A percentile compares a stretch with the other conserved stretches of the same genome.
Conservation (phyloP, 148 eudicot species). For the Pouteria glomerata region DNA sequence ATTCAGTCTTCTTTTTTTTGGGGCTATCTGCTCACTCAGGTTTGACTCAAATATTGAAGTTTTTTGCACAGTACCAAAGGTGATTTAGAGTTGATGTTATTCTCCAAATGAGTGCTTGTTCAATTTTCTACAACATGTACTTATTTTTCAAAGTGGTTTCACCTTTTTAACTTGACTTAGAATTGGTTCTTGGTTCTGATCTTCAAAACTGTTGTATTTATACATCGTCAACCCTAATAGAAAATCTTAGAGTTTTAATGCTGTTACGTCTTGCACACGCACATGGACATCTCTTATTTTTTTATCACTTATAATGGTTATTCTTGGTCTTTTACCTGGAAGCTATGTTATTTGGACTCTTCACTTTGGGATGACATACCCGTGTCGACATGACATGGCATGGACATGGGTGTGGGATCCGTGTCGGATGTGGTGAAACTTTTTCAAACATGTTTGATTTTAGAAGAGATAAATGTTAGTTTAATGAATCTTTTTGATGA, state of each 20-base stretch:
- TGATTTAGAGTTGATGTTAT: background rate
- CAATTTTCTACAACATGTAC: background rate
- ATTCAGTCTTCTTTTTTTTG: slow-evolving; percentile 99
- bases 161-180: background rate
- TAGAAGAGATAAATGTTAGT: too few relatives aligned
- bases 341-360: too few relatives aligned
- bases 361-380: too few relatives aligned
- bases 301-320: background rate
- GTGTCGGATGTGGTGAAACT: too few relatives aligned
- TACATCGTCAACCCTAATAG: background rate
- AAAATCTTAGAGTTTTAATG: background rate
- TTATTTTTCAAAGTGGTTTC: background rate
- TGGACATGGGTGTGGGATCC: too few relatives aligned
- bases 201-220: background rate
- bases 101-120: background rate
- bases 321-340: background rate
- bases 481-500: too few relatives aligned
- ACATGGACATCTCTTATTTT: background rate
- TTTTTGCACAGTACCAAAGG: background rate
- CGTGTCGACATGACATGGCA: too few relatives aligned
- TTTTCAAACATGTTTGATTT: too few relatives aligned
- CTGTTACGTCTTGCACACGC: background rate
- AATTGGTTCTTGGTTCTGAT: background rate
- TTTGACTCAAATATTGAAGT: slow-evolving; percentile 23
- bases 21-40: slow-evolving; percentile 99